These are phyloP conservation scores for Diaporthe citri DNA, from an alignment of 2,329 filamentous ascomycete species.

Conservation along the genomic window DNA sequence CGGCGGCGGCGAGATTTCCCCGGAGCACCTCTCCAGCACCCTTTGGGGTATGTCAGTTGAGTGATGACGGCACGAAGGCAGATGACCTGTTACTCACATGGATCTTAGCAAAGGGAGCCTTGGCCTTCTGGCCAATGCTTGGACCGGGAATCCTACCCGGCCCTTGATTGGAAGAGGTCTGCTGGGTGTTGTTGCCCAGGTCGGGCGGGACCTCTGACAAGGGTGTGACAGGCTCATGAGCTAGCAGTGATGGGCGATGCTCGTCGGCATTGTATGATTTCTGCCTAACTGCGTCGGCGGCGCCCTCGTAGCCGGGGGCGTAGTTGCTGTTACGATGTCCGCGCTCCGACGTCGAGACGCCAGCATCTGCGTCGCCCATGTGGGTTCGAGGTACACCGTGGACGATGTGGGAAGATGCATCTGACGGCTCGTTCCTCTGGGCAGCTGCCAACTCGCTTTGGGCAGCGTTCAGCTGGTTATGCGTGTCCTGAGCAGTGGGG, in stretches of 20 bases:
- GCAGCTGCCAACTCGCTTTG: neutral
- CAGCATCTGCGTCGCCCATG: neutral
- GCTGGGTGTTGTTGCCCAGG: neutral
- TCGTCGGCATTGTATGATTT: conserved; percentile 11
- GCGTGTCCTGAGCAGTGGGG: conserved; percentile 3
- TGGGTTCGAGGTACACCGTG: neutral
- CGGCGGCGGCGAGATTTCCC: conserved; percentile 16
- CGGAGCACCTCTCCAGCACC: conserved; percentile 25
- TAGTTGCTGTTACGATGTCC: conserved; percentile 30
- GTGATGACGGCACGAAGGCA: neutral
- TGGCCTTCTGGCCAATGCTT: conserved; percentile 6
- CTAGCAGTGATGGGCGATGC: conserved; percentile 8
- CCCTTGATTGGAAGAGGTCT: neutral
- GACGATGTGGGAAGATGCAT: neutral
- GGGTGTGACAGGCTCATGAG: conserved; percentile 26
- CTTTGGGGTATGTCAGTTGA: neutral
- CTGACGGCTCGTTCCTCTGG: neutral
- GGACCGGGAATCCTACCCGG: conserved; percentile 5
- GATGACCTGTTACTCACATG: neutral
- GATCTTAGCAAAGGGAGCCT: conserved; percentile 11
- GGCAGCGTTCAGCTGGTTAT: neutral
- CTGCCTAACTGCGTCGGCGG: conserved; percentile 7
- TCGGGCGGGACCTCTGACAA: conserved; percentile 19
- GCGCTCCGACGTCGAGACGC: neutral
- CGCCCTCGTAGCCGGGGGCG: conserved; percentile 26